phyloP scores from a whole-genome alignment of 2,329 filamentous ascomycete genomes.

The Talaromyces pinophilus region DNA sequence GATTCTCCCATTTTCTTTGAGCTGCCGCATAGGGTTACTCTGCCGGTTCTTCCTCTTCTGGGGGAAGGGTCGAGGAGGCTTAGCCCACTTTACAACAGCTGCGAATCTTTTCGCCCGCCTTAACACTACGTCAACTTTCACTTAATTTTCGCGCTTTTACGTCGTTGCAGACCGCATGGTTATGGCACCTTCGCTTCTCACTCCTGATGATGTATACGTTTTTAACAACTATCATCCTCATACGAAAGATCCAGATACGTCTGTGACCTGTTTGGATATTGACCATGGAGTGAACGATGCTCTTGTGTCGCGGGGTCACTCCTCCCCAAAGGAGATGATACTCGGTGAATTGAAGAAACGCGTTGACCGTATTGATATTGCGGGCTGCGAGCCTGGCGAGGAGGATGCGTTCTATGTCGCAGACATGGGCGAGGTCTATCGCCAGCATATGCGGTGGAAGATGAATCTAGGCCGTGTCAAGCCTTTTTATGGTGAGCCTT shows the following conservation, averaged over 20 bases:
- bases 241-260: slow-evolving; percentile 38
- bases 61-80: slow-evolving; percentile 99
- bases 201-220: slow-evolving; percentile 51
- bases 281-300: slow-evolving; percentile 50
- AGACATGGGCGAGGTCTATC: slow-evolving; percentile 96
- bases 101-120: slow-evolving; percentile 92
- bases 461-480: slow-evolving; percentile 86
- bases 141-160: slow-evolving; percentile 14
- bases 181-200: slow-evolving; percentile 71
- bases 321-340: slow-evolving; percentile 74
- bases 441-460: slow-evolving; percentile 98
- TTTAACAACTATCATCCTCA: slow-evolving; percentile 33
- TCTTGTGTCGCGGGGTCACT: slow-evolving; percentile 44
- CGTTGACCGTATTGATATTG: slow-evolving; percentile 79
- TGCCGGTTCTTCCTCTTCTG: slow-evolving; percentile 97
- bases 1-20: slow-evolving; percentile 66
- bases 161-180: slow-evolving; percentile 48
- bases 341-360: slow-evolving; percentile 82
- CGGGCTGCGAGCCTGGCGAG: slow-evolving; percentile 85
- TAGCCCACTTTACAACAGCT: slow-evolving; percentile 87
- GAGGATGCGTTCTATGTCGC: slow-evolving; percentile 99
- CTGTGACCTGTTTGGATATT: slow-evolving; percentile 36
- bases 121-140: slow-evolving; percentile 59
- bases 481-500: slow-evolving; percentile 82
- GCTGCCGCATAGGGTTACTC: slow-evolving; percentile 99